These are phyloP conservation scores for Apiospora pterosperma DNA, from an alignment of 2,329 filamentous ascomycete species.

Conservation along the genomic window DNA sequence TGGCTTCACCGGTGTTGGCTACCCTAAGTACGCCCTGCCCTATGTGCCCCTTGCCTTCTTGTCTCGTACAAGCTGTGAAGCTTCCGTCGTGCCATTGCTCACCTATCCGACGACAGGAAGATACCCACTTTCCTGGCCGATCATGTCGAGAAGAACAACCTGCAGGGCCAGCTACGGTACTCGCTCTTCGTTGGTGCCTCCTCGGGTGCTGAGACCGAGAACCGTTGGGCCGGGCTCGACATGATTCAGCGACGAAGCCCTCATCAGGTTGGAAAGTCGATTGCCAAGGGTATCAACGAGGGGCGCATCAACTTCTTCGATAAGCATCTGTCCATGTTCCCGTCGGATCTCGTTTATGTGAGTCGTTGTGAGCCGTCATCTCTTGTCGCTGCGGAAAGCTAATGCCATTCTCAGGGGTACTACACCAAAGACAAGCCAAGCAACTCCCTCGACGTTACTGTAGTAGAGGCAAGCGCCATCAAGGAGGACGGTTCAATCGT, in stretches of 20 bases:
- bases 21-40: conserved; percentile 69
- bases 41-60: neutral
- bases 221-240: conserved; percentile 82
- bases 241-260: conserved; percentile 86
- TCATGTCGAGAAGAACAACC: conserved; percentile 81
- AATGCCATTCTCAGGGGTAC: conserved; percentile 52
- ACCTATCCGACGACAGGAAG: conserved; percentile 54
- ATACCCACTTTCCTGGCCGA: conserved; percentile 81
- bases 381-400: conserved; percentile 2
- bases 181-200: conserved; percentile 87
- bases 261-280: conserved; percentile 88
- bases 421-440: conserved; percentile 78
- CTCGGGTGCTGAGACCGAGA: conserved; percentile 85
- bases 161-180: conserved; percentile 83
- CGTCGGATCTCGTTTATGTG: conserved; percentile 78
- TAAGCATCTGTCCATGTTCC: conserved; percentile 92
- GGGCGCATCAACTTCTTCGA: conserved; percentile 90
- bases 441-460: conserved; percentile 75
- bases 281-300: conserved; percentile 85
- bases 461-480: conserved; percentile 84
- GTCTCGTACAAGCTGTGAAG: neutral
- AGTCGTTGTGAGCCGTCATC: conserved; percentile 17
- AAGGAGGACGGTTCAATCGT: conserved; percentile 87
- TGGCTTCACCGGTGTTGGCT: conserved; percentile 86
- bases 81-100: conserved; percentile 12